Evolutionary conservation across 805 yeast genomes (phyloP).

Genomic region (Ogataea dorogensis): DNA sequence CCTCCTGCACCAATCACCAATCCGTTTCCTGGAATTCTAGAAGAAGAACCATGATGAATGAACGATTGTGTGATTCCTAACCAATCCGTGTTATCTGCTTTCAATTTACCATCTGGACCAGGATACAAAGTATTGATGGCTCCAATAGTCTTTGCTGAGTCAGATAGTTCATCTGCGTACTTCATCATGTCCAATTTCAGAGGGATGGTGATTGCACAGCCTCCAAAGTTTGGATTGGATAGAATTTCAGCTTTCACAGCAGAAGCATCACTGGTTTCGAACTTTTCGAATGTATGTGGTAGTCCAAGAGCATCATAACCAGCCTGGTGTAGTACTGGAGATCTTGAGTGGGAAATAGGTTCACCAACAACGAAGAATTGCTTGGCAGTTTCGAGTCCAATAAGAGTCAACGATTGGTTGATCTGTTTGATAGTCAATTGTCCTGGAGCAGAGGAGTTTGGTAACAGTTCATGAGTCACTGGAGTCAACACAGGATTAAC

Average conservation of each 20-base stretch:
- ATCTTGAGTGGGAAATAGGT: slow-evolving; percentile 84
- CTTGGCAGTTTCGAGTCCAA: slow-evolving; percentile 63
- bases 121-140: slow-evolving; percentile 89
- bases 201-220: slow-evolving; percentile 95
- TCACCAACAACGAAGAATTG: slow-evolving; percentile 74
- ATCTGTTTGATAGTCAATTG: slow-evolving; percentile 67
- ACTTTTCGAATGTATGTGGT: slow-evolving; percentile 66
- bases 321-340: slow-evolving; percentile 83
- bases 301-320: slow-evolving; percentile 73
- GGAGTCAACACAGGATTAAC: slow-evolving; percentile 79
- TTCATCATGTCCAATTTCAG: slow-evolving; percentile 78
- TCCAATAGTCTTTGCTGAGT: slow-evolving; percentile 81
- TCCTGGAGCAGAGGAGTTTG: slow-evolving; percentile 77
- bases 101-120: slow-evolving; percentile 45
- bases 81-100: slow-evolving; percentile 97
- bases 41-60: slow-evolving; percentile 57
- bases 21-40: slow-evolving; percentile 48
- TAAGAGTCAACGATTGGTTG: slow-evolving; percentile 49
- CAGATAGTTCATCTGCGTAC: slow-evolving; percentile 61
- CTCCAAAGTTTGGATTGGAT: slow-evolving; percentile 65
- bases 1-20: slow-evolving; percentile 97
- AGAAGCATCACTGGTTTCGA: slow-evolving; percentile 64
- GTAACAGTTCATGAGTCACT: slow-evolving; percentile 68
- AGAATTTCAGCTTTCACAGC: slow-evolving; percentile 55
- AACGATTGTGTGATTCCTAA: slow-evolving; percentile 77